phyloP scores from a whole-genome alignment of 371 early-diverging fungal genomes.

The Batkoa obscura region DNA sequence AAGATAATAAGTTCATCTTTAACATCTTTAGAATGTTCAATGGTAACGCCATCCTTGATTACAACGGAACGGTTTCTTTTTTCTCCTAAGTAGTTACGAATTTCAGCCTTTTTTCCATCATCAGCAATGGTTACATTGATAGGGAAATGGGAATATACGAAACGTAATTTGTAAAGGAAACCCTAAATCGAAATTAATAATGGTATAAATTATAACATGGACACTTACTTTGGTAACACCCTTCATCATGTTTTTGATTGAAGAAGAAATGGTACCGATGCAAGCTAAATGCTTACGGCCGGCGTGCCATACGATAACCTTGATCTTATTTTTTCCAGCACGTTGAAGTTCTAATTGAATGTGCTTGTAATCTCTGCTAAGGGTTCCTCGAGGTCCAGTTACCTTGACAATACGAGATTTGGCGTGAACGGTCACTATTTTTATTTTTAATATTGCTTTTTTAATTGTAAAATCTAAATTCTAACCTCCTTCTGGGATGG shows the following conservation, averaged over 20 bases:
- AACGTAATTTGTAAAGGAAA: constrained; percentile 98
- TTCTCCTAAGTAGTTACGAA: constrained; percentile 99
- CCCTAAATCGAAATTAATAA: constrained; percentile 56
- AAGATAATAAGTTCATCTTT: constrained; percentile 95
- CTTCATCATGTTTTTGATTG: constrained; percentile 94
- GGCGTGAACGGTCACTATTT: constrained; percentile 38
- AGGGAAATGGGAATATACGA: constrained; percentile 99
- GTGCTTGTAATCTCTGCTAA: constrained; percentile 87
- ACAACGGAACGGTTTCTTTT: constrained; percentile 79
- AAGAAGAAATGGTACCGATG: constrained; percentile 93
- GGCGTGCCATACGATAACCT: constrained; percentile 92
- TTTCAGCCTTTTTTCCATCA: constrained; percentile 68
- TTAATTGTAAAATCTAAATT: not conserved
- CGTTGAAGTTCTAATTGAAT: constrained; percentile 75
- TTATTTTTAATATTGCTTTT: not conserved
- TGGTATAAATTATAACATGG: not conserved
- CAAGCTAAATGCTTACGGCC: constrained; percentile 94
- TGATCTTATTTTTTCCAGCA: constrained; percentile 41
- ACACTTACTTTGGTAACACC: constrained; percentile 81
- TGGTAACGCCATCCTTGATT: constrained; percentile 84
- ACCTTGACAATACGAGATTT: constrained; percentile 63
- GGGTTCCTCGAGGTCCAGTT: constrained; percentile 74
- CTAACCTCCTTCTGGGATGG: constrained; percentile 42
- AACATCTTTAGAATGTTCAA: constrained; percentile 59
- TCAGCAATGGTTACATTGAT: constrained; percentile 92